Evolutionary conservation across 495 filamentous ascomycete species (phyloP).

Genomic region (Trichoderma reesei): DNA sequence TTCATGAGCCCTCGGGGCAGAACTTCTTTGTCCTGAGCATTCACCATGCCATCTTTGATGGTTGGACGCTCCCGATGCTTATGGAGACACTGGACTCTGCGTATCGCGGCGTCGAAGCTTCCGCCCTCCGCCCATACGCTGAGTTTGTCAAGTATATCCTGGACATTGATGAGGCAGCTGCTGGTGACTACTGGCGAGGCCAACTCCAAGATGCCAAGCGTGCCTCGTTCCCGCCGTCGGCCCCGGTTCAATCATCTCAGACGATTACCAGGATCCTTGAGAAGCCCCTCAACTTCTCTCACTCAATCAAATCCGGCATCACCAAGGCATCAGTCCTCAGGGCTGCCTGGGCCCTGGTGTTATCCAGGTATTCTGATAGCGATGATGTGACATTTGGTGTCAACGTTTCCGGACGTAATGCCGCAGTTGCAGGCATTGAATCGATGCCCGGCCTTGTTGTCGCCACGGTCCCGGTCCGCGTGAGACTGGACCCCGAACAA

Average conservation of each 20-base stretch:
- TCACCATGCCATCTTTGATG: slow-evolving; percentile 15
- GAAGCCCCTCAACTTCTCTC: slow-evolving; percentile 13
- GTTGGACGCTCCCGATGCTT: slow-evolving; percentile 8
- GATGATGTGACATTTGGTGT: slow-evolving; percentile 40
- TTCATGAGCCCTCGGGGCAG: not conserved
- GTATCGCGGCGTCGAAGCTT: not conserved
- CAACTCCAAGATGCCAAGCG: not conserved
- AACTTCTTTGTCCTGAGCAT: slow-evolving; percentile 40
- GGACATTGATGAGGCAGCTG: not conserved
- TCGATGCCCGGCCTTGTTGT: slow-evolving; percentile 45
- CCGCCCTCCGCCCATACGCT: not conserved
- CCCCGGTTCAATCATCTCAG: not conserved
- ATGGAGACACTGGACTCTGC: not conserved
- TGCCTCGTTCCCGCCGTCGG: slow-evolving; percentile 22
- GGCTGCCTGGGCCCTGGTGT: slow-evolving; percentile 34
- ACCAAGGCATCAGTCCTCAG: slow-evolving; percentile 36
- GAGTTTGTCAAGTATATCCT: not conserved
- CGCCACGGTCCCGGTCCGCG: slow-evolving; percentile 47
- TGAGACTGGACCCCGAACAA: slow-evolving; percentile 14
- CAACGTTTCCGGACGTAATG: slow-evolving; percentile 37
- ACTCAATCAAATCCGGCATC: slow-evolving; percentile 14
- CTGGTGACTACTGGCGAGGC: not conserved
- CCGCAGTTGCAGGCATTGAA: slow-evolving; percentile 34
- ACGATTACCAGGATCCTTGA: not conserved
- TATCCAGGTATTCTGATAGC: slow-evolving; percentile 26